phyloP scores from a whole-genome alignment of 2,329 filamentous ascomycete genomes.

The Colletotrichum sp. region DNA sequence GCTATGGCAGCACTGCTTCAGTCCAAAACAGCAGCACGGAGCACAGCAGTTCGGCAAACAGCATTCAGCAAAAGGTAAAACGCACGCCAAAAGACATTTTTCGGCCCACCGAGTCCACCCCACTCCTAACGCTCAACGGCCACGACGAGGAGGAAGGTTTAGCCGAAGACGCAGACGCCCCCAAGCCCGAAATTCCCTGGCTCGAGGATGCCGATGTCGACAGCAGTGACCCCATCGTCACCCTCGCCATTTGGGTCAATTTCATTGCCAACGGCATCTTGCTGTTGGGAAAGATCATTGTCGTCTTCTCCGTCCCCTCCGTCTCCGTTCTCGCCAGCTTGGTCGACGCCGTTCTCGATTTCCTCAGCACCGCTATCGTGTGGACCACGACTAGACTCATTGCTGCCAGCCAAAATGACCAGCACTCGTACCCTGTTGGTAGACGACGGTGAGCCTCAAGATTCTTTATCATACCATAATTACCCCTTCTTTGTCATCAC shows the following conservation, averaged over 20 bases:
- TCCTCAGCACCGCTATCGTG: slow-evolving; percentile 81
- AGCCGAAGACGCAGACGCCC: slow-evolving; percentile 30
- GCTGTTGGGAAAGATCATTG: slow-evolving; percentile 76
- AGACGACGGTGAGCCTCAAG: slow-evolving; percentile 54
- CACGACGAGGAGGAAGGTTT: slow-evolving; percentile 43
- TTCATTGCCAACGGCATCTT: slow-evolving; percentile 78
- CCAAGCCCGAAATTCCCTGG: slow-evolving; percentile 67
- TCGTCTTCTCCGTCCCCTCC: slow-evolving; percentile 79
- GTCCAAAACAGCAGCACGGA: slow-evolving; percentile 19
- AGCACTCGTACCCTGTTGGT: slow-evolving; percentile 80
- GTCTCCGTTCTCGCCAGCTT: slow-evolving; percentile 81
- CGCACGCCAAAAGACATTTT: slow-evolving; percentile 88
- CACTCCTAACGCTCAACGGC: slow-evolving; percentile 60
- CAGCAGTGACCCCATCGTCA: slow-evolving; percentile 76
- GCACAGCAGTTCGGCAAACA: slow-evolving; percentile 21
- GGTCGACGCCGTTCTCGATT: slow-evolving; percentile 81
- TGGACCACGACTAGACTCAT: slow-evolving; percentile 80
- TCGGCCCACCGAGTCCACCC: slow-evolving; percentile 72
- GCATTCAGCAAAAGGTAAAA: slow-evolving; percentile 61
- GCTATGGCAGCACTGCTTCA: slow-evolving; percentile 21
- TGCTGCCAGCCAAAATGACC: slow-evolving; percentile 66
- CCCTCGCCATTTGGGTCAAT: slow-evolving; percentile 88
- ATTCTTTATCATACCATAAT: neutral
- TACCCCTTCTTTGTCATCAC: neutral
- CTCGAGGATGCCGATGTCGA: slow-evolving; percentile 76